Conservation (phyloP, 1,284 basidiomycete genomes). For the Stereum hirsutum region DNA sequence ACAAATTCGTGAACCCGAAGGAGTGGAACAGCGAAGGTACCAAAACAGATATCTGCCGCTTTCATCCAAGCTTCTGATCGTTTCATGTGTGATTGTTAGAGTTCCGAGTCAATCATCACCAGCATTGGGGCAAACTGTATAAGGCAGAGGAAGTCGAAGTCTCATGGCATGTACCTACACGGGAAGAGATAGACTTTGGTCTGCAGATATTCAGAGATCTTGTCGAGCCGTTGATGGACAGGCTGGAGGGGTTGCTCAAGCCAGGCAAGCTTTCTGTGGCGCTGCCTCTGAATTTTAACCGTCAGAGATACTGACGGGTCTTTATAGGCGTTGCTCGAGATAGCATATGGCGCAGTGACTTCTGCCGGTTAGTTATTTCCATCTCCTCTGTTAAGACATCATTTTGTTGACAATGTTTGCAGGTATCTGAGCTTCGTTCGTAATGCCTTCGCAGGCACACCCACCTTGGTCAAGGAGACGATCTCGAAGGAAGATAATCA, state of each 20-base stretch:
- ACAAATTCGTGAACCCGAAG: constrained; percentile 74
- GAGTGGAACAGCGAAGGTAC: constrained; percentile 73
- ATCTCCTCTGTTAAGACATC: constrained; percentile 1
- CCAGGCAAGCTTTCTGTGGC: constrained; percentile 43
- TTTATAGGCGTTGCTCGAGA: constrained; percentile 32
- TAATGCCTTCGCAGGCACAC: constrained; percentile 60
- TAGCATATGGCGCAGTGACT: constrained; percentile 80
- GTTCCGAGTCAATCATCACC: constrained; percentile 66
- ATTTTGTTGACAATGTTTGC: constrained; percentile 15
- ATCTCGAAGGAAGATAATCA: constrained; percentile 33
- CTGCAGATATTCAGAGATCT: constrained; percentile 67
- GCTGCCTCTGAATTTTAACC: background rate
- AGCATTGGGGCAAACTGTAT: constrained; percentile 73
- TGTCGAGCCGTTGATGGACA: constrained; percentile 55
- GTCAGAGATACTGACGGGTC: constrained; percentile 7
- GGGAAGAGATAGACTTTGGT: constrained; percentile 69
- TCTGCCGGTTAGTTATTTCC: constrained; percentile 54
- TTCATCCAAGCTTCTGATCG: background rate
- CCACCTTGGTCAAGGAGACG: constrained; percentile 48
- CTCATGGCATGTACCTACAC: constrained; percentile 69
- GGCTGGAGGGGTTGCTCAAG: constrained; percentile 53
- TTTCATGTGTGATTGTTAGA: constrained; percentile 32
- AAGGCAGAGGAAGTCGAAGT: constrained; percentile 50
- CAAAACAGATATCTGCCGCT: constrained; percentile 8
- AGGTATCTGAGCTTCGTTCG: constrained; percentile 58